Conservation (phyloP, 129 eudicot species). For the Scalesia atractyloides region DNA sequence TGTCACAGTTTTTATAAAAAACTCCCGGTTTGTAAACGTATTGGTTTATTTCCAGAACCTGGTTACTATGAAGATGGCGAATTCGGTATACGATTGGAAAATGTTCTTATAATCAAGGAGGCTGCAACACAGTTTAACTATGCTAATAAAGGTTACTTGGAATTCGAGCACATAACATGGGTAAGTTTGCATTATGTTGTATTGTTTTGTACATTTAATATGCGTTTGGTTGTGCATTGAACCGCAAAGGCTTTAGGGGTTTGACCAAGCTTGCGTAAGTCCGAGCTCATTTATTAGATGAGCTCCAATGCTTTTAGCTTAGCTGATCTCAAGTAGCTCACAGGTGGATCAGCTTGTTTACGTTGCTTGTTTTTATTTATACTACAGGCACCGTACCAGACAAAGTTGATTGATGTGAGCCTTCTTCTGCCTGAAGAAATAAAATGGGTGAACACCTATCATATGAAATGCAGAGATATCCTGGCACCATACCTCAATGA, state of each 20-base stretch:
- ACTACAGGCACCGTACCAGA: slow-evolving; percentile 86
- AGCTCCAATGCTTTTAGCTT: not conserved
- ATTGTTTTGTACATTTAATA: not conserved
- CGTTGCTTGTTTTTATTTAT: not conserved
- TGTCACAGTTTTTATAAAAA: not conserved
- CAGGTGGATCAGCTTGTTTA: not conserved
- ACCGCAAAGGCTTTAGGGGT: not conserved
- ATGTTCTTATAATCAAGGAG: slow-evolving; percentile 85
- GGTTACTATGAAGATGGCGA: slow-evolving; percentile 97
- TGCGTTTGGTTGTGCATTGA: not conserved
- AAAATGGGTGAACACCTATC: slow-evolving; percentile 77
- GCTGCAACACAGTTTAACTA: slow-evolving; percentile 79
- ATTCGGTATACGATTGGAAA: slow-evolving; percentile 89
- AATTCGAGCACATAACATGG: slow-evolving; percentile 95
- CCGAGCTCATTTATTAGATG: not conserved
- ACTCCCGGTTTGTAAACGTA: not conserved
- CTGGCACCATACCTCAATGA: slow-evolving; percentile 66
- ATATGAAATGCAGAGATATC: slow-evolving; percentile 61
- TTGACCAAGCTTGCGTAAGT: not conserved
- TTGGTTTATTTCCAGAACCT: slow-evolving; percentile 57
- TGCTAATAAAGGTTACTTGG: slow-evolving; percentile 79
- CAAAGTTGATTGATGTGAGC: slow-evolving; percentile 65
- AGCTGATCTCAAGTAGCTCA: not conserved
- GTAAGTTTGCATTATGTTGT: slow-evolving; percentile 40
- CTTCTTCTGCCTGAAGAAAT: slow-evolving; percentile 74